Evolutionary conservation across 495 filamentous ascomycete genomes (phyloP).

Genomic region (Lepidopterella palustris): DNA sequence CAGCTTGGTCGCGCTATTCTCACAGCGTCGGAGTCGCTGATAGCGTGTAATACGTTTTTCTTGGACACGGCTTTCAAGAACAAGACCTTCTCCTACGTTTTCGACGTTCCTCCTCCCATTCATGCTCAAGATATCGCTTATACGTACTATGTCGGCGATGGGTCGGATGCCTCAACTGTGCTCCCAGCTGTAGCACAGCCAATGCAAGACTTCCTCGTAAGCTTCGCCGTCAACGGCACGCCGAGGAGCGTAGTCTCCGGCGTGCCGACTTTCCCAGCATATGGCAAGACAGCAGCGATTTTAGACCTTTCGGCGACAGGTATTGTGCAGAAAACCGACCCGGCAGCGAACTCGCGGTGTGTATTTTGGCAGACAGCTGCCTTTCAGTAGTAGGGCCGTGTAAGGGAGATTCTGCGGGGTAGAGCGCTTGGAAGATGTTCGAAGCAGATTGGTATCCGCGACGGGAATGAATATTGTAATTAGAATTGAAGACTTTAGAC

Average conservation of each 20-base stretch:
- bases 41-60: constrained; percentile 44
- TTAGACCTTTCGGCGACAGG: constrained; percentile 40
- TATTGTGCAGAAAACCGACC: constrained; percentile 41
- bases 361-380: background rate
- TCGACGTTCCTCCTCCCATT: constrained; percentile 52
- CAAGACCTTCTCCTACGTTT: constrained; percentile 53
- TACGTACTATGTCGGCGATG: constrained; percentile 38
- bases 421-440: no score
- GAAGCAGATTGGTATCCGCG: no score
- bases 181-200: constrained; percentile 41
- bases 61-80: constrained; percentile 44
- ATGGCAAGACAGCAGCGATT: constrained; percentile 31
- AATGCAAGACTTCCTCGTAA: constrained; percentile 56
- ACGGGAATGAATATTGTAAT: no score
- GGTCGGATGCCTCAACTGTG: constrained; percentile 3
- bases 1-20: constrained; percentile 29
- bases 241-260: constrained; percentile 42
- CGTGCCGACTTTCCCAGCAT: constrained; percentile 38
- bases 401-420: no score
- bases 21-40: constrained; percentile 35
- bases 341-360: background rate
- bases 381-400: no score
- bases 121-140: constrained; percentile 52
- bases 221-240: constrained; percentile 46
- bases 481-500: no score